Base-by-base conservation (phyloP, 2,329 filamentous ascomycete species). In the Paracorniculantispora psalliotae region DNA sequence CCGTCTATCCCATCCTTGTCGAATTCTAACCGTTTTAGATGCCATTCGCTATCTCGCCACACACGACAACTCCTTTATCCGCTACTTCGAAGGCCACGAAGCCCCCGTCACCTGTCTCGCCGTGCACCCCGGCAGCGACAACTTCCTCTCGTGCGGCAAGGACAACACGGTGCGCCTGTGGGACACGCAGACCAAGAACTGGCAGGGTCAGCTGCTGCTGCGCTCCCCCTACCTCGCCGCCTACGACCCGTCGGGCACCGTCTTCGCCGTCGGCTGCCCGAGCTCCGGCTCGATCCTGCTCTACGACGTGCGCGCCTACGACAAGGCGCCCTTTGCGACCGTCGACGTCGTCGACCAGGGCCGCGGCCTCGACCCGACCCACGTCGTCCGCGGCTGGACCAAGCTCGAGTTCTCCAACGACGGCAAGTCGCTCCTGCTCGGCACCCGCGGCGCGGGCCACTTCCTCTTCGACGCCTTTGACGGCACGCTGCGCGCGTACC, bases 341-440 rank as follows among this genome's bases (percentile, higher is more conserved):
- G 94, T 97, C 67, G 93, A 97, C 68, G 78, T 97, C 17, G 74
- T 85, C 25, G 84, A 87, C 59, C 75, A 79, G 53, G 77, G 77
- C 48, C 69, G 76, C 68, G 61, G 75, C 68, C 67, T 78, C 53
- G 77, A 83, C 63, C 73, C 79, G 6, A 82, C 87, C 50, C 85
- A 89, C 54, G 74, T 81, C 1, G 77, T 83, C 61, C 81, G 81
- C 55, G 87, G 87, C 12, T 99, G 94, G 94, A 94, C 90, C 1
- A 92, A 89, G 66, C 81, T 99, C 44, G 92, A 96, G 67, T 97
- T 99, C 71, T 94, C 91, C 60, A 99, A 99, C 67, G 94, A 99
- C 68, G 94, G 94, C 19, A 96, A 96, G 69, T 85, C 85, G 61
- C 75, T 99, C 50, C 81, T 99, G 5, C 73, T 99, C 19, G 90